phyloP scores from a whole-genome alignment of 305 asterid species.

The Solanum hybrid region DNA sequence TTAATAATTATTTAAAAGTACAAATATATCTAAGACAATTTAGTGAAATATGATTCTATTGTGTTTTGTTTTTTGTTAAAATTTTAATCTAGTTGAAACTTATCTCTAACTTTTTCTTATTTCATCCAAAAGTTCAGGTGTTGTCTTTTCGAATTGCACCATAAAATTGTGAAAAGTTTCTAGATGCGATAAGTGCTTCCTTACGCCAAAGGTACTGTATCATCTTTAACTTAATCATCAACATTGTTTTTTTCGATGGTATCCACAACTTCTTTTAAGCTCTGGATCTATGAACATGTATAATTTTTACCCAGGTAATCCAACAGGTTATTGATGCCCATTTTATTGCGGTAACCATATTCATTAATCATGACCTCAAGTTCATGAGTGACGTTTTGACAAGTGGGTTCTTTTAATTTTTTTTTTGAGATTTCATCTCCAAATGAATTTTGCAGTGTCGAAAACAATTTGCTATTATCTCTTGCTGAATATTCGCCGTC shows the following conservation, averaged over 20 bases:
- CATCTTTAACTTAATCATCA: background rate
- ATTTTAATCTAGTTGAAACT: too few relatives aligned
- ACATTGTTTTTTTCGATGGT: background rate
- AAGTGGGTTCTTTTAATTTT: fast-evolving
- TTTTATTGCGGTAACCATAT: background rate
- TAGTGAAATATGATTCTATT: background rate
- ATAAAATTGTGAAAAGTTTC: background rate
- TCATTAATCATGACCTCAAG: background rate
- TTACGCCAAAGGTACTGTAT: background rate
- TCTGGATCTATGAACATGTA: fast-evolving
- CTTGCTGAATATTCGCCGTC: background rate
- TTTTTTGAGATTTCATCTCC: background rate
- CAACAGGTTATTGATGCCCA: background rate
- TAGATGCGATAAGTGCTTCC: background rate
- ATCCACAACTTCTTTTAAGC: background rate
- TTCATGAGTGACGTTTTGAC: background rate
- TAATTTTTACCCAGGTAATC: too few relatives aligned
- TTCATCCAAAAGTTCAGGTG: background rate
- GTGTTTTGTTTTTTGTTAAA: too few relatives aligned
- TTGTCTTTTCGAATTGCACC: background rate
- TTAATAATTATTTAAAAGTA: too few relatives aligned
- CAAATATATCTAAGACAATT: too few relatives aligned
- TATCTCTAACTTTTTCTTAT: background rate
- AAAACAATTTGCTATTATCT: background rate
- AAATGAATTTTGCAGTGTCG: background rate